phyloP scores from a whole-genome alignment of 352 stramenopile species.

The Peronospora belbahrii region DNA sequence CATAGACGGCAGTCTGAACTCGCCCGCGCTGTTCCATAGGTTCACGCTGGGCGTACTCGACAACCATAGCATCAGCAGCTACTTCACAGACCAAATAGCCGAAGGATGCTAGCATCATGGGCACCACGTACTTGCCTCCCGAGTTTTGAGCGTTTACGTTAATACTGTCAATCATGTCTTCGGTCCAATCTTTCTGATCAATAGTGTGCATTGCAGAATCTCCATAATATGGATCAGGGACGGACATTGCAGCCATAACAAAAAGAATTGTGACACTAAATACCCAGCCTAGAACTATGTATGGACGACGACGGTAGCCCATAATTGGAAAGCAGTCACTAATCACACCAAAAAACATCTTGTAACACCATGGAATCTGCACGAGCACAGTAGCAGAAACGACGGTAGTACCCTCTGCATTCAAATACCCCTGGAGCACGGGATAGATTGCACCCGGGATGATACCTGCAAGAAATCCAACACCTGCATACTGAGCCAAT shows the following conservation, averaged over 20 bases:
- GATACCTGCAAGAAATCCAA: constrained; percentile 34
- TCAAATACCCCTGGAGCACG: constrained; percentile 44
- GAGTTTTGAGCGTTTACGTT: constrained; percentile 21
- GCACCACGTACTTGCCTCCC: constrained; percentile 39
- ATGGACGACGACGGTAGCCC: constrained; percentile 41
- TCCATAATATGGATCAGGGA: constrained; percentile 36
- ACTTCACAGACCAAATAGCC: constrained; percentile 50
- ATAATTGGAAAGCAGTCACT: constrained; percentile 49
- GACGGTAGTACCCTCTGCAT: constrained; percentile 36
- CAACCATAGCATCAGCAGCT: constrained; percentile 45
- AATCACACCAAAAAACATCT: constrained; percentile 44
- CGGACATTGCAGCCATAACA: constrained; percentile 28
- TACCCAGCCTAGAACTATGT: constrained; percentile 45
- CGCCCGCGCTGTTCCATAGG: constrained; percentile 34
- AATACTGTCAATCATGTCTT: constrained; percentile 25
- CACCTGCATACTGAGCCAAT: constrained; percentile 38
- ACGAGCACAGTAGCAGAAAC: constrained; percentile 37
- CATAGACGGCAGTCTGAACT: constrained; percentile 43
- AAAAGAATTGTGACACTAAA: constrained; percentile 35
- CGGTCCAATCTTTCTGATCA: constrained; percentile 28
- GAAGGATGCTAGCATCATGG: constrained; percentile 51
- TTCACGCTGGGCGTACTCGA: constrained; percentile 48
- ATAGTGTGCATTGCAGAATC: constrained; percentile 28
- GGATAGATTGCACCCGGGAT: constrained; percentile 43
- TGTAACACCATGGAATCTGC: constrained; percentile 44